These are phyloP conservation scores for Meyerozyma carpophila DNA, from an alignment of 1,139 yeast genomes.

Conservation along the genomic window DNA sequence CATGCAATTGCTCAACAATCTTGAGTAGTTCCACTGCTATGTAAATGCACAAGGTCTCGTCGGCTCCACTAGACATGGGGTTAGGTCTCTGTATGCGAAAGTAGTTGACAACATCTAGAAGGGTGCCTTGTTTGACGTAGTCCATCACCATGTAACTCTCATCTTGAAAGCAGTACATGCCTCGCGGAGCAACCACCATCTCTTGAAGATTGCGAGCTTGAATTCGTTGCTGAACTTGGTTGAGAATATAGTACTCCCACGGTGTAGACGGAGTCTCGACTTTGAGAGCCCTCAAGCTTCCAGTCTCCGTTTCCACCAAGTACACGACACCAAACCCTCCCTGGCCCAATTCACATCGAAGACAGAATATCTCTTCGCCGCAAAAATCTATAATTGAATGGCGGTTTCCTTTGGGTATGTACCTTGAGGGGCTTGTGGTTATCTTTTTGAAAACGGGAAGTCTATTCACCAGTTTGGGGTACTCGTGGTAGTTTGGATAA, in stretches of 20 bases:
- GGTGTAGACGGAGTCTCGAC: constrained; percentile 64
- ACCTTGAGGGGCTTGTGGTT: constrained; percentile 29
- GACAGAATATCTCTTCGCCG: constrained; percentile 49
- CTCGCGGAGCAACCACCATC: constrained; percentile 46
- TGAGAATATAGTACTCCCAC: constrained; percentile 81
- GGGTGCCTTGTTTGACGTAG: constrained; percentile 68
- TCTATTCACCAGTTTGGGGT: constrained; percentile 19
- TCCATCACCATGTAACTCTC: constrained; percentile 73
- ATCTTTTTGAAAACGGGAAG: constrained; percentile 26
- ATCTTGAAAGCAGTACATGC: constrained; percentile 56
- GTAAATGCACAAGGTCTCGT: constrained; percentile 62
- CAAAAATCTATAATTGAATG: constrained; percentile 42
- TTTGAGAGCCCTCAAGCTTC: constrained; percentile 62
- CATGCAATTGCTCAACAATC: constrained; percentile 59
- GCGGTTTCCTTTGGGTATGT: constrained; percentile 32
- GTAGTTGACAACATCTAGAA: constrained; percentile 64
- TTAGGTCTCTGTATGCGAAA: constrained; percentile 6
- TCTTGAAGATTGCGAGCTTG: constrained; percentile 7
- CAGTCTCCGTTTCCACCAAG: constrained; percentile 61
- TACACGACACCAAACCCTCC: constrained; percentile 83
- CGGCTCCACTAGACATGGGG: constrained; percentile 18
- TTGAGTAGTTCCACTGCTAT: constrained; percentile 60
- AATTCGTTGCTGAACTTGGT: constrained; percentile 43
- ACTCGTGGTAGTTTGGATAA: constrained; percentile 25
- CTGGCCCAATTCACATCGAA: constrained; percentile 62